Percentiles rank a stretch among this genome's conserved stretches.
phyloP scores from a whole-genome alignment of 2,329 filamentous ascomycete species.

The Tricladium varicosporioides region DNA sequence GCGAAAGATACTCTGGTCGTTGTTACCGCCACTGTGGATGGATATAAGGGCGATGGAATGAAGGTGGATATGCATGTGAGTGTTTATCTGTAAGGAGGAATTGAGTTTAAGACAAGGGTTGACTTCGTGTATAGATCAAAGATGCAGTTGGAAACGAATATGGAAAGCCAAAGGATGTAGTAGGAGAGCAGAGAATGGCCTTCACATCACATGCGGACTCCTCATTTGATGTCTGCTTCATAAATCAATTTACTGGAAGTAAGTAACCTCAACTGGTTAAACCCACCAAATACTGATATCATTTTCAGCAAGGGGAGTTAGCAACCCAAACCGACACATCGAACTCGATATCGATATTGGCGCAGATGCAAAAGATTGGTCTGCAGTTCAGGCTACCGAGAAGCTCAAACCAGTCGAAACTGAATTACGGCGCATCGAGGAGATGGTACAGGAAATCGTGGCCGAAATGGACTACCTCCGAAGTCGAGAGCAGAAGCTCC shows the following conservation, averaged over 20 bases:
- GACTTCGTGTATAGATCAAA: conserved; percentile 66
- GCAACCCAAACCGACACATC: conserved; percentile 60
- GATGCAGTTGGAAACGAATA: conserved; percentile 97
- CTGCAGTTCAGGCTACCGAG: conserved; percentile 90
- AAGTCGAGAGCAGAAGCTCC: conserved; percentile 83
- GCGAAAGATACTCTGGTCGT: conserved; percentile 89
- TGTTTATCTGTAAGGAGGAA: conserved; percentile 26
- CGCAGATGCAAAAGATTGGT: conserved; percentile 84
- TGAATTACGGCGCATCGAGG: conserved; percentile 88
- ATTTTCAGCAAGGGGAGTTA: conserved; percentile 20
- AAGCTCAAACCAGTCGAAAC: conserved; percentile 97
- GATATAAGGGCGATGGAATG: conserved; percentile 89
- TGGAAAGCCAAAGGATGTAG: conserved; percentile 84
- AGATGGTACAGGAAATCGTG: conserved; percentile 85
- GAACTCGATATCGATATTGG: conserved; percentile 38
- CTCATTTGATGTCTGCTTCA: conserved; percentile 95
- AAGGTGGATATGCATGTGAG: conserved; percentile 88
- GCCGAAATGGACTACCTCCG: conserved; percentile 96
- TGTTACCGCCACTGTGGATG: conserved; percentile 84
- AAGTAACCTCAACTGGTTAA: conserved; percentile 38
- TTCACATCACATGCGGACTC: conserved; percentile 92
- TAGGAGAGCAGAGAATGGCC: conserved; percentile 77
- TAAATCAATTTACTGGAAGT: conserved; percentile 75
- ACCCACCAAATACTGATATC: conserved; percentile 5
- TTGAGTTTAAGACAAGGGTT: conserved; percentile 3